Percentiles rank a stretch among this genome's conserved stretches.
Evolutionary conservation across 257 asterid species (phyloP).

Genomic region (Solanum tacnaense): DNA sequence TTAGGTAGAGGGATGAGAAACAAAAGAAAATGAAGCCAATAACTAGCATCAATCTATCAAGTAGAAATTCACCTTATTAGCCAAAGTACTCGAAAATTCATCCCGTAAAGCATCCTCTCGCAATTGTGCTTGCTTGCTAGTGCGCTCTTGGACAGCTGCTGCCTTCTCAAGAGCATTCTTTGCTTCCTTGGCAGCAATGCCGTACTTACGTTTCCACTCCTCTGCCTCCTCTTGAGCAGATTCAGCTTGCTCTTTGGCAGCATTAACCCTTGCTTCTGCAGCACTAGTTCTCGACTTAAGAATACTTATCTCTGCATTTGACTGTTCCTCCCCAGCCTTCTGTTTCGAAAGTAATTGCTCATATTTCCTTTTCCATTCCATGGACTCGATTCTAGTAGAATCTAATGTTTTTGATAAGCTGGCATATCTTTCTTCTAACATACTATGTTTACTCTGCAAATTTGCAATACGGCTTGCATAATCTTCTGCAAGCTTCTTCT

Average conservation of each 20-base stretch:
- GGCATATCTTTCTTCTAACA: slow-evolving; percentile 75
- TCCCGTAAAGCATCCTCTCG: slow-evolving; percentile 77
- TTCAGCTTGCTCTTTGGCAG: slow-evolving; percentile 84
- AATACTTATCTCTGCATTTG: slow-evolving; percentile 58
- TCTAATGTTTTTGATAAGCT: slow-evolving; percentile 58
- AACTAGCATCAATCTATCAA: background rate
- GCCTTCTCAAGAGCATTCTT: slow-evolving; percentile 91
- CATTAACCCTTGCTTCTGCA: slow-evolving; percentile 95
- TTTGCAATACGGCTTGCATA: slow-evolving; percentile 64
- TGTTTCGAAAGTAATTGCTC: slow-evolving; percentile 51
- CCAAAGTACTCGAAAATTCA: slow-evolving; percentile 52
- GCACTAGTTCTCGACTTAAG: slow-evolving; percentile 81
- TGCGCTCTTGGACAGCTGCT: slow-evolving; percentile 78
- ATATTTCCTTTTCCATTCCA: slow-evolving; percentile 85
- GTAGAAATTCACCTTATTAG: slow-evolving; percentile 57
- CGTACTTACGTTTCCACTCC: slow-evolving; percentile 94
- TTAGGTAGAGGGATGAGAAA: background rate
- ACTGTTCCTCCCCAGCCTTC: slow-evolving; percentile 77
- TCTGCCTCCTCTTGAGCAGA: slow-evolving; percentile 93
- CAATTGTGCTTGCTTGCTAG: slow-evolving; percentile 62
- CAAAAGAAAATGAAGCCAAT: background rate
- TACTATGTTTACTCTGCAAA: slow-evolving; percentile 66
- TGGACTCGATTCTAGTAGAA: slow-evolving; percentile 49
- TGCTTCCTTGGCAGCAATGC: slow-evolving; percentile 71
- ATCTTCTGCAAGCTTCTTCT: slow-evolving; percentile 73